Percentiles rank a stretch among this genome's conserved stretches.
These are phyloP conservation scores for Syzygium aromaticum DNA, from an alignment of 345 rosid genomes.

Conservation along the genomic window DNA sequence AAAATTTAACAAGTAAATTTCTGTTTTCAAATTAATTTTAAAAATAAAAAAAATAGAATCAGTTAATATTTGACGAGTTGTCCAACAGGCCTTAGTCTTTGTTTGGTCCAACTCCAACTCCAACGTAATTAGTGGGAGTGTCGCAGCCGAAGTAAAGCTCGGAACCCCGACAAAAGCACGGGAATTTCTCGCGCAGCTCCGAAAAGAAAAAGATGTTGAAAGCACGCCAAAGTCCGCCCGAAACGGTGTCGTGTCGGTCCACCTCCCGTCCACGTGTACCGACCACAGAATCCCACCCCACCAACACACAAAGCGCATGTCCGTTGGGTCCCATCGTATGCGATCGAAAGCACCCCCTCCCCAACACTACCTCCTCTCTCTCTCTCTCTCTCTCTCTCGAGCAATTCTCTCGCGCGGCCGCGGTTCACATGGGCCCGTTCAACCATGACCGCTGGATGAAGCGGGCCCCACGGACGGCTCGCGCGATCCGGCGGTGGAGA, in stretches of 20 bases:
- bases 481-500: background rate
- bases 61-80: too few relatives aligned
- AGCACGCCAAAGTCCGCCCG: background rate
- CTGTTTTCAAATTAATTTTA: too few relatives aligned
- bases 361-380: too few relatives aligned
- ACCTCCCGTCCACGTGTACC: background rate
- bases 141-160: background rate
- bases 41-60: too few relatives aligned
- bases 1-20: too few relatives aligned
- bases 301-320: background rate
- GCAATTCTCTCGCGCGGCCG: background rate
- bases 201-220: background rate
- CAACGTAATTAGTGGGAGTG: background rate
- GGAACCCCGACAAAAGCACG: background rate
- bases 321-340: background rate
- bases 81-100: too few relatives aligned
- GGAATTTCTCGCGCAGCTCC: background rate
- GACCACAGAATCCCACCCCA: background rate
- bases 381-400: background rate
- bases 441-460: background rate
- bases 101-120: background rate
- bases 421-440: background rate
- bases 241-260: background rate
- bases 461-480: background rate
- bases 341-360: background rate